Conservation (phyloP, 345 rosid genomes). For the Nephelium lappaceum region DNA sequence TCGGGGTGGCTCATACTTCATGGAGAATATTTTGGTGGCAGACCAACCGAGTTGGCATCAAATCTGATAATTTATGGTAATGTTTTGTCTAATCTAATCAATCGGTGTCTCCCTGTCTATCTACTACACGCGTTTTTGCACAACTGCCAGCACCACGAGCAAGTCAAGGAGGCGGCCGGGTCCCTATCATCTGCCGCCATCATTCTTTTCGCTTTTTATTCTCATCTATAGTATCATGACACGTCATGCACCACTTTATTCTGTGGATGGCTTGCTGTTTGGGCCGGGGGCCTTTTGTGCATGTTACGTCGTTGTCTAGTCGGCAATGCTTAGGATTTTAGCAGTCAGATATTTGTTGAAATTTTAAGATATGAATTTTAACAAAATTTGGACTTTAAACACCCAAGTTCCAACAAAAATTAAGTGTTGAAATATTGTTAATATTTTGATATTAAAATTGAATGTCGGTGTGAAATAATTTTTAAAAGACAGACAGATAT, state of each 20-base stretch:
- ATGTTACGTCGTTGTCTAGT: too few species aligned
- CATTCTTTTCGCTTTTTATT: background rate
- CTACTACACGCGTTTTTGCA: slow-evolving; percentile 15
- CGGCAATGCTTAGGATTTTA: too few species aligned
- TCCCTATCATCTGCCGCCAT: background rate
- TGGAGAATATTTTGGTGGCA: too few species aligned
- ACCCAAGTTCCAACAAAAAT: too few species aligned
- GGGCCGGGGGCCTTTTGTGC: too few species aligned
- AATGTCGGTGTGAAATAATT: too few species aligned
- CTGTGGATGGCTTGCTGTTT: background rate
- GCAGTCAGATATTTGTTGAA: too few species aligned
- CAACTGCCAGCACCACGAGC: background rate
- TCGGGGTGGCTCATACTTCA: background rate
- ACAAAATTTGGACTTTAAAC: too few species aligned
- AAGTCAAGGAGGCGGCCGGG: background rate
- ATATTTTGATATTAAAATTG: too few species aligned
- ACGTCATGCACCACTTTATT: background rate
- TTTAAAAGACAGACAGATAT: too few species aligned
- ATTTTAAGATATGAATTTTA: too few species aligned
- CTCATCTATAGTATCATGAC: background rate
- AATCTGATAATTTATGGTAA: background rate
- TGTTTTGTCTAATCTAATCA: background rate
- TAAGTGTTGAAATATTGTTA: too few species aligned
- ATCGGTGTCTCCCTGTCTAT: background rate
- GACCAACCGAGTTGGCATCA: background rate